A percentile compares a stretch with the other conserved stretches of the same genome.
Conservation (phyloP, 345 rosid genomes). For the Firmiana major region DNA sequence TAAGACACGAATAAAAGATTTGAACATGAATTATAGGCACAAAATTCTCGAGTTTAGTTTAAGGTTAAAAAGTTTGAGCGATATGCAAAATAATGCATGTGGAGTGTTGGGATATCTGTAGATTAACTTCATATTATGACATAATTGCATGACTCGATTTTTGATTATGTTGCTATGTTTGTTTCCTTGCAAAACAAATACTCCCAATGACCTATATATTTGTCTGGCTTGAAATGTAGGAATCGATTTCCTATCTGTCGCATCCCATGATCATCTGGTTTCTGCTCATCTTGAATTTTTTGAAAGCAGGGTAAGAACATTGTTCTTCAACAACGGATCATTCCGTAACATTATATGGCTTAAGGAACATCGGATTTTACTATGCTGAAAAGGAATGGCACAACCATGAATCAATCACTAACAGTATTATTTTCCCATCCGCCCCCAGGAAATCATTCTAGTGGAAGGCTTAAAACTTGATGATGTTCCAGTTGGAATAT, state of each 20-base stretch:
- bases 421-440: neutral
- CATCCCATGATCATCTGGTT: conserved; percentile 45
- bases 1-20: too few relatives aligned
- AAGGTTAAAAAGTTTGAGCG: neutral
- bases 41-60: neutral
- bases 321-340: neutral
- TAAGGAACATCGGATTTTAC: neutral
- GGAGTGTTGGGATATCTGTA: neutral
- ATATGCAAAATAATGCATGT: neutral
- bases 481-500: conserved; percentile 49
- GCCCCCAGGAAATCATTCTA: conserved; percentile 49
- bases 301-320: conserved; percentile 39
- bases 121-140: neutral
- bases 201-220: neutral
- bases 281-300: conserved; percentile 46
- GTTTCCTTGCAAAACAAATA: neutral
- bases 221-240: conserved; percentile 37
- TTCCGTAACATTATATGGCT: neutral
- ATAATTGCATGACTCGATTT: neutral
- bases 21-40: too few relatives aligned
- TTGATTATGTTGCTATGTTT: neutral
- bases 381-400: neutral
- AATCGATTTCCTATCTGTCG: conserved; percentile 70
- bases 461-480: conserved; percentile 72
- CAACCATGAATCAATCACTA: neutral